Evolutionary conservation across 1,284 basidiomycete species (phyloP), one percentile per base, ranked within the genome.

Genomic region (Ustilago hordei): DNA sequence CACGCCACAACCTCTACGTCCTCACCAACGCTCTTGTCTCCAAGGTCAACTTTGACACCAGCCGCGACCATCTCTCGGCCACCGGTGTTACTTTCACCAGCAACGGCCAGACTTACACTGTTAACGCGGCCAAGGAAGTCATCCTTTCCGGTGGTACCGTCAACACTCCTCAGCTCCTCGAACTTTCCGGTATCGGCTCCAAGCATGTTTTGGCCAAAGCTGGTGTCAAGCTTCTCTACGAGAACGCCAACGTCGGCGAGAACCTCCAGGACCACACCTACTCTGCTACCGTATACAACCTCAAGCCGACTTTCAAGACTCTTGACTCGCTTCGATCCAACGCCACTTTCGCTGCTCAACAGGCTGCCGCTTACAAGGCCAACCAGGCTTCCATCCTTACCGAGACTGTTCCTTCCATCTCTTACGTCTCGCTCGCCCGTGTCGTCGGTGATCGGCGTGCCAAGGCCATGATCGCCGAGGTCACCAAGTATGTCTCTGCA

Each of bases 151-250:
- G 69, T 47, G 82, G 82, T 64, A 68, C 79, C 56, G 78, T 79
- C 64, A 75, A 83, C 70, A 81, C 69, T 7, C 89, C 89, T 15
- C 76, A 80, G 69, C 79, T 90, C 3, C 86, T 90, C 5, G 85
- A 89, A 70, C 85, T 89, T 15, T 89, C 88, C 12, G 89, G 89
- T 12, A 86, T 90, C 57, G 89, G 89, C 0, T 86, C 88, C 55
- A 68, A 84, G 36, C 64, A 73, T 8, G 83, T 88, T 2, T 80
- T 90, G 4, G 56, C 80, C 45, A 75, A 80, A 39, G 74, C 87
- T 11, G 87, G 86, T n/a, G 88, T 84, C 63, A 60, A 70, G 61
- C 63, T 72, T 4, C 54, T 78, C 48, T 71, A 82, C 68, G 75
- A 82, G 43, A 76, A 81, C 64, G n/a, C 78, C 55, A 71, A 69